Percentiles rank a stretch among this genome's conserved stretches.
Evolutionary conservation across 768 basidiomycete genomes (phyloP).

Genomic region (Hydnum rufescens): DNA sequence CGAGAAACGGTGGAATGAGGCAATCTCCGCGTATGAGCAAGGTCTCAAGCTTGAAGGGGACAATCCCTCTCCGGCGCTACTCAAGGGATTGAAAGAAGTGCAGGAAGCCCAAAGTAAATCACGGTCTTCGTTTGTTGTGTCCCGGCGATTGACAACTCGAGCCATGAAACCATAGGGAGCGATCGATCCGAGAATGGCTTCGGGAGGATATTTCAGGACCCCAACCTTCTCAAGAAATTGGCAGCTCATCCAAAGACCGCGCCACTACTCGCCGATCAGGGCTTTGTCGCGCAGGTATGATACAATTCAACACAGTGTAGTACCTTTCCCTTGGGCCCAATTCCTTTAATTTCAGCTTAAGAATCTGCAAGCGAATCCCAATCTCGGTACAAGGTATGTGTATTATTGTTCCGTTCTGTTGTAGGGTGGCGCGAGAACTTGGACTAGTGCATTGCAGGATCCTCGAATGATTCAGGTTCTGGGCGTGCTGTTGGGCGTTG

Average conservation of each 20-base stretch:
- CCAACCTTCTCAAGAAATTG: conserved; percentile 63
- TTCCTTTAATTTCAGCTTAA: conserved; percentile 9
- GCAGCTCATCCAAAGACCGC: conserved; percentile 72
- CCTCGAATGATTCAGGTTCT: conserved; percentile 79
- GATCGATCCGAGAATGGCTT: too few relatives aligned
- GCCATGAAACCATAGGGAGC: background rate
- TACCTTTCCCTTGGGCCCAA: too few relatives aligned
- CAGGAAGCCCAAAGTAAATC: conserved; percentile 54
- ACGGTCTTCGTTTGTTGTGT: background rate
- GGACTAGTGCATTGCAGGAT: conserved; percentile 44
- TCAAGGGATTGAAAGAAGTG: conserved; percentile 80
- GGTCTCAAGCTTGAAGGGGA: conserved; percentile 57
- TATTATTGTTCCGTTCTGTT: background rate
- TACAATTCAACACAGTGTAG: too few relatives aligned
- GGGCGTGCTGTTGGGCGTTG: conserved; percentile 82
- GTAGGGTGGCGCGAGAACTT: conserved; percentile 6
- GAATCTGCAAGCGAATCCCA: conserved; percentile 15
- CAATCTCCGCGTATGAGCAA: conserved; percentile 61
- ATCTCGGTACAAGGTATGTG: background rate
- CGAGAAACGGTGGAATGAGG: conserved; percentile 53
- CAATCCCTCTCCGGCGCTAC: conserved; percentile 43
- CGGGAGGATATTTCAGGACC: conserved; percentile 64
- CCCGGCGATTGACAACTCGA: background rate
- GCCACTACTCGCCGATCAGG: conserved; percentile 64
- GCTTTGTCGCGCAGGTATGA: conserved; percentile 54